These are phyloP conservation scores for Cyclospora cayetanensis DNA, from an alignment of 169 alveolate species.

Conservation along the genomic window DNA sequence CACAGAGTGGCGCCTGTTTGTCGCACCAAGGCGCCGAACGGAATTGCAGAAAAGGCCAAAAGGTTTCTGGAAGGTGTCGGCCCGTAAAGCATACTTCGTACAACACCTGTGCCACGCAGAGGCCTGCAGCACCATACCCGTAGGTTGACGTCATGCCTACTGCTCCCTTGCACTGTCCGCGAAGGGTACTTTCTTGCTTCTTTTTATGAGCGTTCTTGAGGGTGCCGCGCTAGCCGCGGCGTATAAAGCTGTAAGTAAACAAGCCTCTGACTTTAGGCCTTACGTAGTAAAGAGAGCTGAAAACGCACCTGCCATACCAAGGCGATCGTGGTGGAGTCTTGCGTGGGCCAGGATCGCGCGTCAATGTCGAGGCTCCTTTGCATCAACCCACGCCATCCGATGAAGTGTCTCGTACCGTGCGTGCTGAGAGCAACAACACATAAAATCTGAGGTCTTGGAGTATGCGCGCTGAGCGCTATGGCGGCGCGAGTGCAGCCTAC, in stretches of 20 bases:
- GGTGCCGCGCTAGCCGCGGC: too few relatives aligned
- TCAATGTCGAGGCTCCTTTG: slow-evolving; percentile 8
- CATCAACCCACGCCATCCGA: slow-evolving; percentile 47
- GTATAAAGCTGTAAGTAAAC: too few relatives aligned
- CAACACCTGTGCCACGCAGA: slow-evolving; percentile 37
- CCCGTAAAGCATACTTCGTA: slow-evolving; percentile 32
- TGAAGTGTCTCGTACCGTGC: slow-evolving; percentile 27
- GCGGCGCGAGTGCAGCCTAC: neutral
- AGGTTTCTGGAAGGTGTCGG: neutral
- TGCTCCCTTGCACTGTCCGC: too few relatives aligned
- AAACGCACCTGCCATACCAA: slow-evolving; percentile 10
- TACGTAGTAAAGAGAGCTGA: neutral
- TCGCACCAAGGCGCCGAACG: slow-evolving; percentile 61
- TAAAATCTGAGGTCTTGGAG: neutral
- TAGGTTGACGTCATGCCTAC: too few relatives aligned
- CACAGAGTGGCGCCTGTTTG: too few relatives aligned
- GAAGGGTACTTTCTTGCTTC: too few relatives aligned
- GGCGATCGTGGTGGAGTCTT: slow-evolving; percentile 57
- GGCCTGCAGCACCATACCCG: slow-evolving; percentile 35
- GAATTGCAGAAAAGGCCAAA: neutral
- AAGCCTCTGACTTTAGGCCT: neutral
- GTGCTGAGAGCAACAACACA: neutral
- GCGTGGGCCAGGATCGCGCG: slow-evolving; percentile 17
- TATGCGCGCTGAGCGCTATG: neutral
- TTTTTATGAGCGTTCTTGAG: too few relatives aligned